Percentiles rank a stretch among this genome's conserved stretches.
phyloP scores from a whole-genome alignment of 495 filamentous ascomycete genomes.

The Aspergillus diversus region DNA sequence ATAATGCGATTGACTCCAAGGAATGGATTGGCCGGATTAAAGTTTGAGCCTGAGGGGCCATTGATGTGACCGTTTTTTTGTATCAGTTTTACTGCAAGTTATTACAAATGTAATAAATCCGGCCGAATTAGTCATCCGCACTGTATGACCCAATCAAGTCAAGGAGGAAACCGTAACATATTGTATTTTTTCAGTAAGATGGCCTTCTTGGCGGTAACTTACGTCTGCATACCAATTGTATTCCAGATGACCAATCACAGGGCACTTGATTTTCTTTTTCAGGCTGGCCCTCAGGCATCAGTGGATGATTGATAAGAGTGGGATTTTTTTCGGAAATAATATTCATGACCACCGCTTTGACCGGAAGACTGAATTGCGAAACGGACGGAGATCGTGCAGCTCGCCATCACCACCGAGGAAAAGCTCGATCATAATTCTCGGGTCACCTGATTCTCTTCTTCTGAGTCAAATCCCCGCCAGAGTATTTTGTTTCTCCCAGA shows the following conservation, averaged over 20 bases:
- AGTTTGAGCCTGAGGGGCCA: not conserved
- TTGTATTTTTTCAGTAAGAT: too few species aligned
- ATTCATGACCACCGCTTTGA: conserved; percentile 1
- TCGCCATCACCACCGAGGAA: not conserved
- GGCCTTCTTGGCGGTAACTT: too few species aligned
- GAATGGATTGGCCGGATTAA: not conserved
- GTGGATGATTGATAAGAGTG: not conserved
- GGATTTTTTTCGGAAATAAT: not conserved
- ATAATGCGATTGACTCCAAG: not conserved
- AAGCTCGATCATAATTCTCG: not conserved
- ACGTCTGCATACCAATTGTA: too few species aligned
- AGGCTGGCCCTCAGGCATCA: too few species aligned
- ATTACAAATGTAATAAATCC: too few species aligned
- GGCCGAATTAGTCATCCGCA: too few species aligned
- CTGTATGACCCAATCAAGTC: too few species aligned
- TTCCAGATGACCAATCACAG: too few species aligned
- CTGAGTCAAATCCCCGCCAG: not conserved
- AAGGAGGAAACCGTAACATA: too few species aligned
- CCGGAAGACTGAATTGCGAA: not conserved
- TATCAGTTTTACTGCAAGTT: not conserved
- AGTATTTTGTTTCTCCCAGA: not conserved
- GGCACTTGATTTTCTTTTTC: too few species aligned
- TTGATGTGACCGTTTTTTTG: not conserved
- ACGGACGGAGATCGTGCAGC: not conserved
- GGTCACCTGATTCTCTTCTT: conserved; percentile 1